phyloP scores from a whole-genome alignment of 1,284 basidiomycete species.

The Entoloma clypeatum region DNA sequence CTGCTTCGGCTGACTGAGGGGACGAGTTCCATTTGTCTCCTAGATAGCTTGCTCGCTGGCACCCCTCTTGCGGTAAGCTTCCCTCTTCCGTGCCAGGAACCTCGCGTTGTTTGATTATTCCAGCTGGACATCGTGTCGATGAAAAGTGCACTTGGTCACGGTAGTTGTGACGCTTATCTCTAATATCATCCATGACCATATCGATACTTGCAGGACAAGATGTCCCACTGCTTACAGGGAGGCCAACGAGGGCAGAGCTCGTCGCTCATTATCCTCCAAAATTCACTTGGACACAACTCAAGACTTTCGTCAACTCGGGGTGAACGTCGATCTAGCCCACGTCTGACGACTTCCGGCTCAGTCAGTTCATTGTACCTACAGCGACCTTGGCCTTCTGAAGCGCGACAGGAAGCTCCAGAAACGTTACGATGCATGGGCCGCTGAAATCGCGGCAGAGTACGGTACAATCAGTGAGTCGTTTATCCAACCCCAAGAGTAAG shows the following conservation, averaged over 20 bases:
- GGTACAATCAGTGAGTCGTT: constrained; percentile 57
- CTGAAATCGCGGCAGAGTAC: constrained; percentile 51
- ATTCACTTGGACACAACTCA: constrained; percentile 73
- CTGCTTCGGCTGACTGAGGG: constrained; percentile 70
- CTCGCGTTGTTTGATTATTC: constrained; percentile 11
- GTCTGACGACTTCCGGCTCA: constrained; percentile 1
- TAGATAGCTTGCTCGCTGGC: constrained; percentile 7
- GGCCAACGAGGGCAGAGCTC: constrained; percentile 65
- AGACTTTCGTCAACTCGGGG: constrained; percentile 75
- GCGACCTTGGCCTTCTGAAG: constrained; percentile 74
- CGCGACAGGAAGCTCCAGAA: constrained; percentile 64
- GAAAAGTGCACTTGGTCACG: background rate
- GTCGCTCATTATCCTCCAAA: constrained; percentile 63
- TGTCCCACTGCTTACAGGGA: constrained; percentile 50
- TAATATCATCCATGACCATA: constrained; percentile 11
- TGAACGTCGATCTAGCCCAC: constrained; percentile 25
- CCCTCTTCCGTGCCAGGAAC: constrained; percentile 9
- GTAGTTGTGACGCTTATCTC: background rate
- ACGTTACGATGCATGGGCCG: constrained; percentile 59
- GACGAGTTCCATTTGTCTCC: constrained; percentile 51
- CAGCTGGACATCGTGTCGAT: constrained; percentile 14
- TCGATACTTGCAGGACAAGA: constrained; percentile 18
- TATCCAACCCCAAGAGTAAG: constrained; percentile 5
- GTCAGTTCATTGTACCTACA: constrained; percentile 25
- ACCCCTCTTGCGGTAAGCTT: constrained; percentile 1